Evolutionary conservation across 176 grass and related monocot species (phyloP).

Genomic region (Cenchrus purpureus): DNA sequence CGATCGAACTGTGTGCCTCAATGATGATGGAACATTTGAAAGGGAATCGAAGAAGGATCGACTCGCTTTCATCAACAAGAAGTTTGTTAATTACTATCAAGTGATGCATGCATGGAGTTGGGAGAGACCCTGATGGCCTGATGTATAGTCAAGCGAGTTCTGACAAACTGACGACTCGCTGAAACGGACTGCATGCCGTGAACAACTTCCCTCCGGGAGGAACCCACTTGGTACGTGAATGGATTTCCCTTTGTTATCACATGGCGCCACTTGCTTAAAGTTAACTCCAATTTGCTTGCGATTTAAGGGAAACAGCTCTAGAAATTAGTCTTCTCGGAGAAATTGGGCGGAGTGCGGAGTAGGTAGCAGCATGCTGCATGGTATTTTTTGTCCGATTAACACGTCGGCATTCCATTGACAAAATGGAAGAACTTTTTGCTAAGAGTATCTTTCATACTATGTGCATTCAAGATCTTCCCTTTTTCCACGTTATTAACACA

Average conservation of each 20-base stretch:
- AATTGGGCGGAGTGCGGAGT: not conserved
- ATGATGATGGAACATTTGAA: not conserved
- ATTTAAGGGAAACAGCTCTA: not conserved
- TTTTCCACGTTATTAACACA: not conserved
- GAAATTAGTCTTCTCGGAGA: not conserved
- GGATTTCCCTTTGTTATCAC: not conserved
- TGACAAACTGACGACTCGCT: not conserved
- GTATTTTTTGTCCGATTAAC: not conserved
- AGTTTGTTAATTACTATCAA: not conserved
- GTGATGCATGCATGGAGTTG: too few relatives aligned
- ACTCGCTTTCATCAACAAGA: not conserved
- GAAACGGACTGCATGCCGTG: not conserved
- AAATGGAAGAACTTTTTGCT: not conserved
- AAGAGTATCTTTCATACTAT: not conserved
- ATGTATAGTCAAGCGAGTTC: not conserved
- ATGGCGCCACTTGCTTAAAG: constrained; percentile 12
- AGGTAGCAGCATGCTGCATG: not conserved
- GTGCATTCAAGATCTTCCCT: not conserved
- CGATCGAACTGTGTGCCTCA: not conserved
- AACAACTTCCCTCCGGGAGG: not conserved
- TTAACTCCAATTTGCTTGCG: not conserved
- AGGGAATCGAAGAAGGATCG: not conserved
- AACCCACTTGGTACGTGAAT: not conserved
- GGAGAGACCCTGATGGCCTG: not conserved
- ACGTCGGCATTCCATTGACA: not conserved